Evolutionary conservation across 2,329 filamentous ascomycete species (phyloP).

Genomic region (Aspergillus aculeatus): DNA sequence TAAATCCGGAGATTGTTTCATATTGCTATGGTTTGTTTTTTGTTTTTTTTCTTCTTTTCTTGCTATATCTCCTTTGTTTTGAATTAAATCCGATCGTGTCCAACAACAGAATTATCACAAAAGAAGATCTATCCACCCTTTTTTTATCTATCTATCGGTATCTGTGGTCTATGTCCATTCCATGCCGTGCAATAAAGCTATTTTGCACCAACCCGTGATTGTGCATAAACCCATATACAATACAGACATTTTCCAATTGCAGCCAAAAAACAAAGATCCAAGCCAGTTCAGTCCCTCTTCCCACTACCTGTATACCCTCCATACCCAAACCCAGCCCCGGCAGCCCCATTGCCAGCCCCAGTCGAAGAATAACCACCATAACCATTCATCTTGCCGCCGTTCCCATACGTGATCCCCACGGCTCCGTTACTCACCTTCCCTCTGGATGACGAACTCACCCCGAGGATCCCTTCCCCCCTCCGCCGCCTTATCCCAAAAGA

Average conservation of each 20-base stretch:
- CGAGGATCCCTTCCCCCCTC: conserved; percentile 50
- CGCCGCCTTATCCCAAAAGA: conserved; percentile 27
- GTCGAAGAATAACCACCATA: conserved; percentile 54
- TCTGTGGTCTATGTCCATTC: neutral
- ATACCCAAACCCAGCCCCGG: conserved; percentile 34
- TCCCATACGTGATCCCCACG: conserved; percentile 52
- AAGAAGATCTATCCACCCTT: neutral
- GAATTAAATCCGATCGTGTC: neutral
- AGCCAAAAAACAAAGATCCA: neutral
- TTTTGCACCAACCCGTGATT: neutral
- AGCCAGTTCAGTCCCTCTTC: conserved; percentile 41
- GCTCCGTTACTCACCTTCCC: conserved; percentile 50
- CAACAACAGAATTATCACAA: neutral
- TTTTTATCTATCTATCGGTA: neutral
- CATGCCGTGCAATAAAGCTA: neutral
- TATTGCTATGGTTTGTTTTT: neutral
- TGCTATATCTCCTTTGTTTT: neutral
- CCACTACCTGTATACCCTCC: conserved; percentile 38
- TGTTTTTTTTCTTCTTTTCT: too few relatives aligned
- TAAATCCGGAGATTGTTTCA: neutral
- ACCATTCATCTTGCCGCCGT: conserved; percentile 53
- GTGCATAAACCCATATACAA: neutral
- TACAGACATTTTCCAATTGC: conserved; percentile 3
- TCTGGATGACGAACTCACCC: conserved; percentile 36
- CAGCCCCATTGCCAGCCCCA: conserved; percentile 25